These are phyloP conservation scores for Candida mesenterica DNA, from an alignment of 1,139 yeast species.

Conservation along the genomic window DNA sequence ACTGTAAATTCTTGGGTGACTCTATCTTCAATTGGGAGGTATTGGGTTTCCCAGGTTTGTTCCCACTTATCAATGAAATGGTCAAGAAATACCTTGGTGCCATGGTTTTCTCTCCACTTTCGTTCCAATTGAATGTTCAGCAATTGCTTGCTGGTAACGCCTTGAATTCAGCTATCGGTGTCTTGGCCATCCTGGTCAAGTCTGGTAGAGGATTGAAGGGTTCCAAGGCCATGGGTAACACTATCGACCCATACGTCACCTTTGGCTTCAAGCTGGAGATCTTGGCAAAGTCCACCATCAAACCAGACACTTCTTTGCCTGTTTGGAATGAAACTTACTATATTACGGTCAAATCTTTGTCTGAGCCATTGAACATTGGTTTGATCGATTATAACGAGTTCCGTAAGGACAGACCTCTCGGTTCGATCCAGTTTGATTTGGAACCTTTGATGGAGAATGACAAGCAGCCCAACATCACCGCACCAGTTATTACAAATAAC, in stretches of 20 bases:
- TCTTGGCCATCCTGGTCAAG: slow-evolving; percentile 65
- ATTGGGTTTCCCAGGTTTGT: slow-evolving; percentile 80
- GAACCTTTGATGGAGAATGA: slow-evolving; percentile 60
- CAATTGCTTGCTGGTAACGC: slow-evolving; percentile 86
- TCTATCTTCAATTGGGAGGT: slow-evolving; percentile 83
- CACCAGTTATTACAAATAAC: slow-evolving; percentile 71
- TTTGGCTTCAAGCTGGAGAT: slow-evolving; percentile 59
- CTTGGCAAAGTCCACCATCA: slow-evolving; percentile 65
- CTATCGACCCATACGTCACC: slow-evolving; percentile 87
- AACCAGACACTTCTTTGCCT: slow-evolving; percentile 66
- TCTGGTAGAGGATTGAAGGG: slow-evolving; percentile 69
- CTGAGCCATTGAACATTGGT: slow-evolving; percentile 75
- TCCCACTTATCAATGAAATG: slow-evolving; percentile 79
- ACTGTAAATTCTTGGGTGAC: slow-evolving; percentile 72
- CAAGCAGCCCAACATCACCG: slow-evolving; percentile 49
- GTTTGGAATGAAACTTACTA: slow-evolving; percentile 79
- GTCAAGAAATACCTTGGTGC: slow-evolving; percentile 85
- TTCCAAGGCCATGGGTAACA: slow-evolving; percentile 66
- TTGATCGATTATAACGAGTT: slow-evolving; percentile 73
- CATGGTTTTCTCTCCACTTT: slow-evolving; percentile 80
- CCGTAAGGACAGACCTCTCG: slow-evolving; percentile 79
- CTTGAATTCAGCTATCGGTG: slow-evolving; percentile 81
- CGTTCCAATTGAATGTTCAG: slow-evolving; percentile 88
- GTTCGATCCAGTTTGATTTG: slow-evolving; percentile 73
- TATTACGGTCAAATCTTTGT: slow-evolving; percentile 67